These are phyloP conservation scores for Penicillium argentinense DNA, from an alignment of 495 filamentous ascomycete species.

Conservation along the genomic window DNA sequence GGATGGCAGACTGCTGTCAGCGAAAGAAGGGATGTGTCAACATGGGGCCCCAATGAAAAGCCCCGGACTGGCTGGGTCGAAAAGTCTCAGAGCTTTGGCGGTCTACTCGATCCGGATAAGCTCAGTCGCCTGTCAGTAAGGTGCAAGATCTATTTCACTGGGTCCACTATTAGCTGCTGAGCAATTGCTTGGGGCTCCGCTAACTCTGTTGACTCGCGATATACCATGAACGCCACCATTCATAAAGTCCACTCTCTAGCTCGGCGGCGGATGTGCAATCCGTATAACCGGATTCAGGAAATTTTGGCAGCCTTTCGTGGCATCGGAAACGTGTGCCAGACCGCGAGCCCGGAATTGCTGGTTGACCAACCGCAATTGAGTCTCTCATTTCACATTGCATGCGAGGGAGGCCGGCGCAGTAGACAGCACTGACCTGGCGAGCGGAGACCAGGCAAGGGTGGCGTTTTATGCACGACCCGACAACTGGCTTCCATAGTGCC, in stretches of 20 bases:
- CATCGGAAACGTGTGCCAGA: no score
- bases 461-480: not conserved
- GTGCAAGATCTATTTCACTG: not conserved
- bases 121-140: constrained; percentile 10
- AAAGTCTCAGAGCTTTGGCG: not conserved
- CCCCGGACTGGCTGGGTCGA: not conserved
- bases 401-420: constrained; percentile 14
- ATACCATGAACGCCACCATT: no score
- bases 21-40: constrained; percentile 13
- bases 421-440: constrained; percentile 5
- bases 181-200: no score
- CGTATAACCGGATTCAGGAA: no score
- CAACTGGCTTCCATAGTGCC: constrained; percentile 5
- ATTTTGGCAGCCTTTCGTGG: no score
- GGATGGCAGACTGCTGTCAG: constrained; percentile 2
- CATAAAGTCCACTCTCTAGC: no score
- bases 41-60: constrained; percentile 14
- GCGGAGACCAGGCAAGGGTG: constrained; percentile 19
- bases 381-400: constrained; percentile 1
- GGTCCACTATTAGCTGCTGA: not conserved
- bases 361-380: no score
- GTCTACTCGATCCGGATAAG: constrained; percentile 6
- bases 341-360: no score
- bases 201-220: no score
- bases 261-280: no score